Evolutionary conservation across 106 monocot genomes (phyloP).

Genomic region (Xerophyta viscosa): DNA sequence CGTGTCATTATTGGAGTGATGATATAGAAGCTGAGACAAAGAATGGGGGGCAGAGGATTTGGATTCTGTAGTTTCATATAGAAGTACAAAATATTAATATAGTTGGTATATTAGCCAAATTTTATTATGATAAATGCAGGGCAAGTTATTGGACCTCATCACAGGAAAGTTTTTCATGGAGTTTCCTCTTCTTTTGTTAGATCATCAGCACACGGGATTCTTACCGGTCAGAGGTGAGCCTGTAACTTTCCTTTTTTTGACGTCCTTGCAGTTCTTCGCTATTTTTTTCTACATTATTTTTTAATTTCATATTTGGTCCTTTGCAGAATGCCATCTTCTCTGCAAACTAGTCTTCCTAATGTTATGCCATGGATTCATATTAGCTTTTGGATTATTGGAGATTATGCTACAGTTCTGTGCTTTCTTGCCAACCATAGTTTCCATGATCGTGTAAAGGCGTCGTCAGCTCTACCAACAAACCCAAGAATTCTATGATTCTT

Average conservation of each 20-base stretch:
- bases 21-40: too few species aligned
- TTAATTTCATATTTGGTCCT: not conserved
- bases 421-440: conserved; percentile 13
- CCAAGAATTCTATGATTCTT: too few species aligned
- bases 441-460: too few species aligned
- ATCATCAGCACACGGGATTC: conserved; percentile 33
- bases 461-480: too few species aligned
- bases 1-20: too few species aligned
- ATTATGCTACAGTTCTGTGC: conserved; percentile 30
- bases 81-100: too few species aligned
- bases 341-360: conserved; percentile 18
- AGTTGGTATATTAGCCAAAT: not conserved
- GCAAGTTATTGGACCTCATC: conserved; percentile 39
- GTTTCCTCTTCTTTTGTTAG: conserved; percentile 21
- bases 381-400: conserved; percentile 41
- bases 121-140: conserved; percentile 22
- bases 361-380: conserved; percentile 52
- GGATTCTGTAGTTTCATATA: too few species aligned
- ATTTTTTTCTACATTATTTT: too few species aligned
- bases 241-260: conserved; percentile 1
- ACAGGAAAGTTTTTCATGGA: conserved; percentile 27
- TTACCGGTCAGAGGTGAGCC: conserved; percentile 50
- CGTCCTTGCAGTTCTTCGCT: not conserved
- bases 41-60: too few species aligned
- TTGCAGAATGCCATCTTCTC: conserved; percentile 25